A percentile compares a stretch with the other conserved stretches of the same genome.
Conservation (phyloP, 305 asterid genomes). For the Solanum aculeatissimum region DNA sequence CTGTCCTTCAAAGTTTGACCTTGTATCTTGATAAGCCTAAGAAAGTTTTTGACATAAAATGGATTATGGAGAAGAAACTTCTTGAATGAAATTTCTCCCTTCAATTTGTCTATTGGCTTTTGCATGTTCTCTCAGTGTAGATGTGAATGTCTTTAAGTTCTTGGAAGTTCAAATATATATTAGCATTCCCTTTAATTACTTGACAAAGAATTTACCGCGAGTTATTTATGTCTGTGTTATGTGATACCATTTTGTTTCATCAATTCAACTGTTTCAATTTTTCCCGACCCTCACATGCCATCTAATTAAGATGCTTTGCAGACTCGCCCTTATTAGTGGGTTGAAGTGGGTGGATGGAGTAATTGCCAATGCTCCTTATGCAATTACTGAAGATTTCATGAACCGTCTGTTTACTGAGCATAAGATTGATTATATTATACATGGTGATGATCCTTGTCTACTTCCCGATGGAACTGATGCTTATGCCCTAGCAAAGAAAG, state of each 20-base stretch:
- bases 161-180: background rate
- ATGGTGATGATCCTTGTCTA: slow-evolving; percentile 33
- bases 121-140: background rate
- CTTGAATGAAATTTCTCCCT: background rate
- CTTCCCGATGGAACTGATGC: slow-evolving; percentile 79
- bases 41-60: background rate
- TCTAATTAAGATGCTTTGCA: slow-evolving; percentile 3
- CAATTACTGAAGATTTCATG: slow-evolving; percentile 96
- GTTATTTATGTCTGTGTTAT: background rate
- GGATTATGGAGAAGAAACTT: background rate
- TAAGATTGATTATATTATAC: slow-evolving; percentile 89
- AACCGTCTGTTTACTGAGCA: slow-evolving; percentile 74
- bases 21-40: background rate
- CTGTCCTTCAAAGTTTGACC: background rate
- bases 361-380: slow-evolving; percentile 77
- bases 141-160: background rate
- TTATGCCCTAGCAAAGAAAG: slow-evolving; percentile 85
- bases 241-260: background rate
- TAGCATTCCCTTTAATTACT: background rate
- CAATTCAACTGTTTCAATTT: background rate
- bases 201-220: background rate
- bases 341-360: slow-evolving; percentile 88
- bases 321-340: slow-evolving; percentile 52
- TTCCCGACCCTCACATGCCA: background rate
- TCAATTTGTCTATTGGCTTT: background rate